phyloP scores from a whole-genome alignment of 768 basidiomycete genomes.

The Xerocomellus intermedius region DNA sequence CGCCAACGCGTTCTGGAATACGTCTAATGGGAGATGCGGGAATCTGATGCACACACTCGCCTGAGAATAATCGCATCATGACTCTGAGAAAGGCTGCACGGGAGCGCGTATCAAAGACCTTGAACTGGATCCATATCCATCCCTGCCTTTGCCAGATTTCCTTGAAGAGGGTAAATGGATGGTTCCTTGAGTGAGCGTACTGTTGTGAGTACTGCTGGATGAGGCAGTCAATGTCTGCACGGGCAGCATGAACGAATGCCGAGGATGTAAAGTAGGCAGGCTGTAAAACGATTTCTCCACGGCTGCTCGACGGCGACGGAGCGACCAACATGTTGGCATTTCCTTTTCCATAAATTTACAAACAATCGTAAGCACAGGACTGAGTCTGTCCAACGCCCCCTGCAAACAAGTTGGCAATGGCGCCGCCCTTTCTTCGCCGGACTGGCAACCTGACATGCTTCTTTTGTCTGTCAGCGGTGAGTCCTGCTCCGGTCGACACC shows the following conservation, averaged over 20 bases:
- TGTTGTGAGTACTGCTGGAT: conserved; percentile 51
- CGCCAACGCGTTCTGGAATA: conserved; percentile 50
- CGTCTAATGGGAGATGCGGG: background rate
- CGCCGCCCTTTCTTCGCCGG: conserved; percentile 48
- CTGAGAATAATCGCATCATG: conserved; percentile 62
- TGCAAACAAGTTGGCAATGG: conserved; percentile 4
- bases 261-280: conserved; percentile 80
- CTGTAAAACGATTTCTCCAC: conserved; percentile 66
- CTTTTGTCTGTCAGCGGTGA: conserved; percentile 58
- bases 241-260: conserved; percentile 60
- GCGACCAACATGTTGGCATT: conserved; percentile 37
- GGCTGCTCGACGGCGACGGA: conserved; percentile 54
- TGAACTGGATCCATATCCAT: conserved; percentile 78
- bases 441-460: conserved; percentile 57
- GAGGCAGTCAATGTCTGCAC: conserved; percentile 61
- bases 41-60: conserved; percentile 37
- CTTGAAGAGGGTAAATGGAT: conserved; percentile 74
- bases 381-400: too few relatives aligned
- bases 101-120: conserved; percentile 64
- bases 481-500: conserved; percentile 44
- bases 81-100: conserved; percentile 62
- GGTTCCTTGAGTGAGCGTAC: conserved; percentile 34
- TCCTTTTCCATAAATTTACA: conserved; percentile 22
- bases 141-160: conserved; percentile 61
- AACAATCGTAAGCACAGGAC: conserved; percentile 9